Conservation (phyloP, 176 grass and related monocot genomes). For the Phoenix dactylifera region DNA sequence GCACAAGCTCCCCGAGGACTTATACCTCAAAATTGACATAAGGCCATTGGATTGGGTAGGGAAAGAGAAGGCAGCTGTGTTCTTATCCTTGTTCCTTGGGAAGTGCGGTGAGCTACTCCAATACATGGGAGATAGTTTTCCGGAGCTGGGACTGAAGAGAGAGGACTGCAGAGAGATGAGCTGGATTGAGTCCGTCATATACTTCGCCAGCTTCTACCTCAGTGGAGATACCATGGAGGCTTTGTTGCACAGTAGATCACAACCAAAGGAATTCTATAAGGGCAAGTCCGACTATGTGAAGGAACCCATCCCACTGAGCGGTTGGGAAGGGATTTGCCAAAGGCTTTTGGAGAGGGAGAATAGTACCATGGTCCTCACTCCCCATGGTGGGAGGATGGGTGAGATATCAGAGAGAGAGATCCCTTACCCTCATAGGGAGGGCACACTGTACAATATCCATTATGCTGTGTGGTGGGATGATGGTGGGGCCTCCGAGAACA, state of each 20-base stretch:
- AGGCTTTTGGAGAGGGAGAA: background rate
- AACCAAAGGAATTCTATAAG: background rate
- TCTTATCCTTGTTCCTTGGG: too few species aligned
- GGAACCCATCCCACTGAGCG: constrained; percentile 1
- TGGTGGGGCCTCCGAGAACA: background rate
- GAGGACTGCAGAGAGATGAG: constrained; percentile 16
- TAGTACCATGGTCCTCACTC: constrained; percentile 1
- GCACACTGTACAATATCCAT: constrained; percentile 34
- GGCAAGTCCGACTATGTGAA: constrained; percentile 36
- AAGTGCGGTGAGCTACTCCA: background rate
- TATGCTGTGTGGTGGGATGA: constrained; percentile 18
- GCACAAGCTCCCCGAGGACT: too few species aligned
- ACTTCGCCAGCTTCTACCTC: background rate
- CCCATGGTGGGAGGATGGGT: constrained; percentile 21
- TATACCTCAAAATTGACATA: too few species aligned
- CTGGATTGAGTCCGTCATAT: background rate
- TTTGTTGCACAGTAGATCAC: background rate
- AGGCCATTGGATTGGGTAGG: too few species aligned
- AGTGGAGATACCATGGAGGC: background rate
- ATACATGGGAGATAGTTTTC: background rate
- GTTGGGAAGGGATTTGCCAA: constrained; percentile 26
- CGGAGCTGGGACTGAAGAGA: background rate
- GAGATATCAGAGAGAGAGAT: constrained; percentile 19
- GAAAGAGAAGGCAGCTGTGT: too few species aligned
- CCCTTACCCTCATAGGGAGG: constrained; percentile 33